Conservation (phyloP, 73 alveolate genomes). For the Symbiodinium pilosum region DNA sequence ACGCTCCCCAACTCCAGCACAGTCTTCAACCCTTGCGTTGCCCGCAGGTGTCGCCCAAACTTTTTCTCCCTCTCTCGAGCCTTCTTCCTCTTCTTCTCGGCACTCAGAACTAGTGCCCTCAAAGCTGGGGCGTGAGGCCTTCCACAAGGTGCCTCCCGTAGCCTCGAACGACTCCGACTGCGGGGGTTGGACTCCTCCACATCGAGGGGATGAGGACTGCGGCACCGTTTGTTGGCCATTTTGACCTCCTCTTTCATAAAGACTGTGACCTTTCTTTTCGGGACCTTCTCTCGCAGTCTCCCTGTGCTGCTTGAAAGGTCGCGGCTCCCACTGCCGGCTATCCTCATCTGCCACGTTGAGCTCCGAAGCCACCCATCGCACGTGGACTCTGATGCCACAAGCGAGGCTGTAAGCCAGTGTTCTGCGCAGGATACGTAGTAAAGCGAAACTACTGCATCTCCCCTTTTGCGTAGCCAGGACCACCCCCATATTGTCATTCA, state of each 20-base stretch:
- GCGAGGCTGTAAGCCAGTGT: neutral
- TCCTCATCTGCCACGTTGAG: neutral
- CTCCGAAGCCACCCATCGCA: neutral
- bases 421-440: neutral
- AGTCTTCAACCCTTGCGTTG: neutral
- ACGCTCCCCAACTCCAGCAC: neutral
- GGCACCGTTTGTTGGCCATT: neutral
- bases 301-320: neutral
- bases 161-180: too few relatives aligned
- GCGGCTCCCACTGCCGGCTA: slow-evolving; percentile 22
- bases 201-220: neutral
- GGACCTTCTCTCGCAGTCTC: neutral
- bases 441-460: neutral
- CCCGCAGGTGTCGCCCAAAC: neutral
- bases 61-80: neutral
- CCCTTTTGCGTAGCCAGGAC: neutral
- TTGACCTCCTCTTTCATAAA: neutral
- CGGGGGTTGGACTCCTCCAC: neutral
- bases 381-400: neutral
- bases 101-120: neutral
- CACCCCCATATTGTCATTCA: slow-evolving; percentile 22
- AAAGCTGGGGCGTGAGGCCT: neutral
- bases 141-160: neutral
- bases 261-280: neutral
- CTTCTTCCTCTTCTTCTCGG: neutral